These are phyloP conservation scores for Leishmania mexicana DNA, from an alignment of 208 protist species.

Conservation along the genomic window DNA sequence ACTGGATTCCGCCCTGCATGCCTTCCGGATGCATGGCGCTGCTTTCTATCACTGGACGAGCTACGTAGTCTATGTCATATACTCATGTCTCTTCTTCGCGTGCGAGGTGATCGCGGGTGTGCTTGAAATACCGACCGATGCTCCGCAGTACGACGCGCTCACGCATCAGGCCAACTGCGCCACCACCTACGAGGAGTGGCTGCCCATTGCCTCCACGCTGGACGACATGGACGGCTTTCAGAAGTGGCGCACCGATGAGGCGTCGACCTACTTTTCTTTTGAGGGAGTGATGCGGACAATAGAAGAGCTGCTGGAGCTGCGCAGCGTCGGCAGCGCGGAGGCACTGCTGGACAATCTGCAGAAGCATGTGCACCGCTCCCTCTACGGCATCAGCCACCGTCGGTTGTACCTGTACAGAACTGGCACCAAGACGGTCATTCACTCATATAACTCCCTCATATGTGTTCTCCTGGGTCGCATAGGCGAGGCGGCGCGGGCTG, in stretches of 20 bases:
- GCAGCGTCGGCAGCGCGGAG: conserved; percentile 32
- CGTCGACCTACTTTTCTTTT: conserved; percentile 43
- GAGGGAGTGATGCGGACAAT: conserved; percentile 48
- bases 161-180: conserved; percentile 18
- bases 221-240: conserved; percentile 64
- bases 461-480: conserved; percentile 38
- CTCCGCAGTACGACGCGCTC: conserved; percentile 36
- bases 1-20: conserved; percentile 12
- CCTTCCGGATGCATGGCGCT: conserved; percentile 9
- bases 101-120: conserved; percentile 52
- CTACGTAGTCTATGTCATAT: conserved; percentile 30
- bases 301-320: conserved; percentile 46
- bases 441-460: conserved; percentile 66
- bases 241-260: conserved; percentile 45
- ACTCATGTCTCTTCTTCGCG: conserved; percentile 25
- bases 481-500: conserved; percentile 19
- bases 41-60: conserved; percentile 16
- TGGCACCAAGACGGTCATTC: conserved; percentile 71
- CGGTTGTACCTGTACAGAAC: conserved; percentile 62
- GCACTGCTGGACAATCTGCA: conserved; percentile 44
- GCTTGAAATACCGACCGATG: conserved; percentile 41
- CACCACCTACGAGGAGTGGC: conserved; percentile 52
- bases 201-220: conserved; percentile 41
- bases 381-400: conserved; percentile 61
- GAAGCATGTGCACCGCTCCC: conserved; percentile 50